Evolutionary conservation across 78 protist species (phyloP).

Genomic region (Diacronema lutheri): DNA sequence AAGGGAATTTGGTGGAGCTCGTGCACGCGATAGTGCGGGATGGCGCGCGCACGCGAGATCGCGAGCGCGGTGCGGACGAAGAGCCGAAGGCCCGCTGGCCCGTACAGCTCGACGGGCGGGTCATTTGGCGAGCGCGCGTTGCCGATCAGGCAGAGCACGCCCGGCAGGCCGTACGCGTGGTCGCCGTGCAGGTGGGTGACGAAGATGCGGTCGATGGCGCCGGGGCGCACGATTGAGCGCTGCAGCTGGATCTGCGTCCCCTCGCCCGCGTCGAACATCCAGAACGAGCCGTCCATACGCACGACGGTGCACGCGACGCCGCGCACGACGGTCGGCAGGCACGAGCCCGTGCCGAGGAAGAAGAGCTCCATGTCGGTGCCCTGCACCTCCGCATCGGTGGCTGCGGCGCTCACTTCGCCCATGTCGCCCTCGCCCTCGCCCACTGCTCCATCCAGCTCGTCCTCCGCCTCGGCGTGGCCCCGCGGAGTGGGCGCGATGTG

Average conservation of each 20-base stretch:
- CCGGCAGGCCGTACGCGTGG: constrained; percentile 53
- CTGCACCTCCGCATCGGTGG: too few species aligned
- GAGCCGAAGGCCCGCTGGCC: not conserved
- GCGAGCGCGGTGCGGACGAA: not conserved
- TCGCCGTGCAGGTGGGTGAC: constrained; percentile 64
- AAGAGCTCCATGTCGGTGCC: not conserved
- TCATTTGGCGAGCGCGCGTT: not conserved
- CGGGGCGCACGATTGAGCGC: not conserved
- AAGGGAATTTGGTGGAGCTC: constrained; percentile 13
- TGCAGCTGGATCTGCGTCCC: constrained; percentile 35
- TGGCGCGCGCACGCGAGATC: not conserved
- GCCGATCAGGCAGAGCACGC: constrained; percentile 32
- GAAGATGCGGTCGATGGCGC: constrained; percentile 30
- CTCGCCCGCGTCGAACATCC: constrained; percentile 61
- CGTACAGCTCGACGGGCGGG: not conserved
- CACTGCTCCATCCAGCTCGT: too few species aligned
- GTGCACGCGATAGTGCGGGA: not conserved
- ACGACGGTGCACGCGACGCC: constrained; percentile 17
- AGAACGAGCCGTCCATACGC: not conserved
- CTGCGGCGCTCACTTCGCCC: too few species aligned
- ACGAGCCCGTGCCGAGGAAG: constrained; percentile 50
- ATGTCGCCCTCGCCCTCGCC: too few species aligned
- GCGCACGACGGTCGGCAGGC: constrained; percentile 31
- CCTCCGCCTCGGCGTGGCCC: too few species aligned
- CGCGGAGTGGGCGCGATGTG: too few species aligned